Percentiles rank a stretch among this genome's conserved stretches.
phyloP scores from a whole-genome alignment of 345 rosid species.

The Dipteronia dyeriana region DNA sequence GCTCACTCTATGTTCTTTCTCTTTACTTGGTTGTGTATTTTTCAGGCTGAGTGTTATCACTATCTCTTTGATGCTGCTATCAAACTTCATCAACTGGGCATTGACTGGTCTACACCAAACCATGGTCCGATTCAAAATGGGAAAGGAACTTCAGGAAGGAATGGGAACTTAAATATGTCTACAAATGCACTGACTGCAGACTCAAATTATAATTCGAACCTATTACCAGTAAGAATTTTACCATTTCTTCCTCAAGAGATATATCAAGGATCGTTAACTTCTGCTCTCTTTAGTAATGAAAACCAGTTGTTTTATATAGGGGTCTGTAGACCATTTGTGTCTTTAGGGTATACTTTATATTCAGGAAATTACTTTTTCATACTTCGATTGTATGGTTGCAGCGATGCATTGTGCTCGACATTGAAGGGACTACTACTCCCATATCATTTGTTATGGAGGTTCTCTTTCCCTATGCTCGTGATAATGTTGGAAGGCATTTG shows the following conservation, averaged over 20 bases:
- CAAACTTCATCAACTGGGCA: constrained; percentile 80
- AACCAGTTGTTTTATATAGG: neutral
- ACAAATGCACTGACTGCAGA: constrained; percentile 42
- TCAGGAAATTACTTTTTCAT: neutral
- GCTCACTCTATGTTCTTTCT: constrained; percentile 3
- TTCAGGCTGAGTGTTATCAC: constrained; percentile 94
- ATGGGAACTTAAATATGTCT: constrained; percentile 25
- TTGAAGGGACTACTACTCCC: constrained; percentile 97
- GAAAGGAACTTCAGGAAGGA: constrained; percentile 38
- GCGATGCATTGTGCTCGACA: constrained; percentile 89
- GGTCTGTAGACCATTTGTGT: neutral
- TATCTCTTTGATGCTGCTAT: constrained; percentile 92
- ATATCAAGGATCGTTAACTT: neutral
- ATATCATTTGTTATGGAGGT: constrained; percentile 90
- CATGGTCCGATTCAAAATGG: constrained; percentile 63
- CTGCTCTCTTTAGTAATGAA: neutral
- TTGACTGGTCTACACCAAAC: constrained; percentile 71
- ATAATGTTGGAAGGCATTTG: constrained; percentile 84
- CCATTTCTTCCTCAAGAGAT: constrained; percentile 3
- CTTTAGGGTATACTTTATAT: neutral
- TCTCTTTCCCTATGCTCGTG: constrained; percentile 89
- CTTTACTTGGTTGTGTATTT: constrained; percentile 14
- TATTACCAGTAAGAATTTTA: constrained; percentile 47
- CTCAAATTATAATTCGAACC: constrained; percentile 46
- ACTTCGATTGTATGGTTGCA: constrained; percentile 42